A percentile compares a stretch with the other conserved stretches of the same genome.
These are phyloP conservation scores for Skeletonema marinoi DNA, from an alignment of 108 stramenopile species.

Conservation along the genomic window DNA sequence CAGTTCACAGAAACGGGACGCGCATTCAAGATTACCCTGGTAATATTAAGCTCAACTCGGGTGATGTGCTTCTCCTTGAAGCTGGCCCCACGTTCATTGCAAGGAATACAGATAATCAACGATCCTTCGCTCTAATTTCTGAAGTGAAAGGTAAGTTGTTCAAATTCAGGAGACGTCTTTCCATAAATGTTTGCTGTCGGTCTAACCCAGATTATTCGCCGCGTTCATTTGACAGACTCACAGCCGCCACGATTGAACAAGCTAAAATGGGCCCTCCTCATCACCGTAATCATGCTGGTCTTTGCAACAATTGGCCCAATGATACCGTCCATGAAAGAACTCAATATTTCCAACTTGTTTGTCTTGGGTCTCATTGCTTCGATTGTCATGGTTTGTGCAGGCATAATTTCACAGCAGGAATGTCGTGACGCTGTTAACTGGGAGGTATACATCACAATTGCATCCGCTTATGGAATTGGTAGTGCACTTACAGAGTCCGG, in stretches of 20 bases:
- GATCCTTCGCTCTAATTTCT: conserved; percentile 77
- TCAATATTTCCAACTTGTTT: conserved; percentile 33
- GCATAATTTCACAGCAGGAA: conserved; percentile 85
- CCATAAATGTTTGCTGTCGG: too few species aligned
- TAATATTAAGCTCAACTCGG: conserved; percentile 78
- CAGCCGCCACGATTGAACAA: conserved; percentile 72
- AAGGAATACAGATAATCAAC: conserved; percentile 57
- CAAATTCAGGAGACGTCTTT: too few species aligned
- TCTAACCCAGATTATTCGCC: too few species aligned
- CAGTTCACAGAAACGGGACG: conserved; percentile 79
- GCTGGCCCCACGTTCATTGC: conserved; percentile 83
- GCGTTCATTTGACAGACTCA: conserved; percentile 47
- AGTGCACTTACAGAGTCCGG: conserved; percentile 79
- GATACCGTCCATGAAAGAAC: background rate
- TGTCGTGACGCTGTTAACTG: conserved; percentile 81
- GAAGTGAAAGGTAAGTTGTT: conserved; percentile 55
- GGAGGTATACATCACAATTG: conserved; percentile 83
- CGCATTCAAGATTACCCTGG: conserved; percentile 85
- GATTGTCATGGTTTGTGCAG: conserved; percentile 65
- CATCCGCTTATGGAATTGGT: conserved; percentile 83
- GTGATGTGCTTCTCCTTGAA: conserved; percentile 83
- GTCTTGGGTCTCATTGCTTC: conserved; percentile 64
- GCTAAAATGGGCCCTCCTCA: conserved; percentile 26
- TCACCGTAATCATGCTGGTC: background rate
- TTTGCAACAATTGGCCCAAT: background rate